Evolutionary conservation across 106 monocot species (phyloP), one percentile per base, ranked within the genome.

Genomic region (Triglochin maritima): DNA sequence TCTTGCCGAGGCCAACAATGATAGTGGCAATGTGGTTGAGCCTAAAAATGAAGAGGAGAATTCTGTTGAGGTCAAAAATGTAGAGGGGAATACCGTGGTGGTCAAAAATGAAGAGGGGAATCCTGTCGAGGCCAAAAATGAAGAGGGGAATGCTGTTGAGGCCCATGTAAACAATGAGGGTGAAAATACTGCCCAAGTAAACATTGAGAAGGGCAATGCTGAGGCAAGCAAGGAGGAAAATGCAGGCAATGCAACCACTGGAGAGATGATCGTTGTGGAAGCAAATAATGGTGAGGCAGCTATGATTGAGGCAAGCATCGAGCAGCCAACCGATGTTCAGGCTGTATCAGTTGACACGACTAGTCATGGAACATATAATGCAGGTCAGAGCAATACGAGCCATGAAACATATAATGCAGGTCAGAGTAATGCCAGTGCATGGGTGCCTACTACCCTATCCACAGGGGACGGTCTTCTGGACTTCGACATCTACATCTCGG

Each of bases 401-500:
- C n/a, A 44, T n/a, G 64, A 49, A 48, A 46, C 64, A 64, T 12
- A 45, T 8, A 62, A 29, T 64, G 52, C 72, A 46, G 50, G 41
- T 3, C 12, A 46, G 0, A 50, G 51, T 5, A 16, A 13, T 47
- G 44, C 15, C 10, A 16, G 29, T 47, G 44, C 15, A 44, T 14
- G 46, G 12, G 17, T 63, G 16, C 70, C 61, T 4, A 46, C 52
- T 0, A 46, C 70, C 9, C 58, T 64, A 11, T 47, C 69, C 14
- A 75, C 60, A 6, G 68, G 68, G 41, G 75, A 75, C 46, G 67
- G 68, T 17, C 51, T 75, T 44, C 6, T 61, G 48, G 77, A 77
- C 63, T 77, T 77, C 46, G 77, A 77, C 47, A 71, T 71, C 42
- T 77, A 77, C 29, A 65, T 77, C 17, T 70, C 77, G 4, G 77